These are phyloP conservation scores for Lobulomyces angularis DNA, from an alignment of 192 early-diverging fungal species.

Conservation along the genomic window DNA sequence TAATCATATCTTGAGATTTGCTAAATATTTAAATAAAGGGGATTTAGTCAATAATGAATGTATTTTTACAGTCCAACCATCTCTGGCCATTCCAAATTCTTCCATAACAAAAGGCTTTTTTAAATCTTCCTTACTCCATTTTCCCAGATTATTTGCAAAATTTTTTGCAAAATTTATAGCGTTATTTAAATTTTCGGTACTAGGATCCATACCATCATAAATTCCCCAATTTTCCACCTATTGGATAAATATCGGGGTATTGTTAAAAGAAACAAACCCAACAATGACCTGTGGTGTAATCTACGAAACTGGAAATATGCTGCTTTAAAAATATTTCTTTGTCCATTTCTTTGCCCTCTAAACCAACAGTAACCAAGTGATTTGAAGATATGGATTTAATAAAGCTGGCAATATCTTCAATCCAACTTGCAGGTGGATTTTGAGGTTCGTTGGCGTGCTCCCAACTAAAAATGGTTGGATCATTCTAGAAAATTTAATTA, in stretches of 20 bases:
- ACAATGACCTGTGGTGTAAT: slow-evolving; percentile 40
- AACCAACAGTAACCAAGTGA: slow-evolving; percentile 49
- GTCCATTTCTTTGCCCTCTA: slow-evolving; percentile 46
- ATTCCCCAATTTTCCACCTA: slow-evolving; percentile 10
- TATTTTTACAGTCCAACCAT: slow-evolving; percentile 20
- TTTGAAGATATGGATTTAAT: slow-evolving; percentile 34
- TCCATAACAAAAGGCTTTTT: slow-evolving; percentile 39
- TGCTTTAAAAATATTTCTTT: slow-evolving; percentile 33
- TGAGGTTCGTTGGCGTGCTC: slow-evolving; percentile 64
- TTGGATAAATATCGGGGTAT: not conserved
- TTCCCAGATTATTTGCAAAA: not conserved
- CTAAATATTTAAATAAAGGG: slow-evolving; percentile 4
- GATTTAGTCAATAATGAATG: slow-evolving; percentile 17
- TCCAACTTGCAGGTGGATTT: slow-evolving; percentile 31
- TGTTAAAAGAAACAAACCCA: slow-evolving; percentile 10
- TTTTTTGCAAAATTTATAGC: slow-evolving; percentile 32
- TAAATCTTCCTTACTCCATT: slow-evolving; percentile 8
- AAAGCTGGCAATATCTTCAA: slow-evolving; percentile 26
- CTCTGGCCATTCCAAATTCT: slow-evolving; percentile 48
- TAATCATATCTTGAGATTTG: not conserved
- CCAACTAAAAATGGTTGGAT: slow-evolving; percentile 54
- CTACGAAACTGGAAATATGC: slow-evolving; percentile 28
- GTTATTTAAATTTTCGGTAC: slow-evolving; percentile 21
- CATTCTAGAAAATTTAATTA: slow-evolving; percentile 31
- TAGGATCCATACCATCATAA: slow-evolving; percentile 23